These are phyloP conservation scores for Capsella rubella DNA, from an alignment of 441 rosid genomes.

Conservation along the genomic window DNA sequence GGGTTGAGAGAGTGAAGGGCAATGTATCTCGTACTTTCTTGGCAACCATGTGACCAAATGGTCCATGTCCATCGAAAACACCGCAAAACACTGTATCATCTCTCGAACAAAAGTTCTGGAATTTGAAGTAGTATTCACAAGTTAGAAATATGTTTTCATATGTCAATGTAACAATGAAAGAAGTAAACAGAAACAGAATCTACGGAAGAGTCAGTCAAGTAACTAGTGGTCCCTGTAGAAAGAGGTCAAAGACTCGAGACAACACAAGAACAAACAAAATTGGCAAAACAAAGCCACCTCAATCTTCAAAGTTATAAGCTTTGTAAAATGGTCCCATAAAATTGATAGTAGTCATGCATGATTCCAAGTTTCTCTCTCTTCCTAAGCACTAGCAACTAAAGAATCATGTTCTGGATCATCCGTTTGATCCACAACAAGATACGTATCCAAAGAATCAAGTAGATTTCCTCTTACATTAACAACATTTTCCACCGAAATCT, in stretches of 20 bases:
- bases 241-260: constrained; percentile 39
- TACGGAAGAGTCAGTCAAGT: constrained; percentile 29
- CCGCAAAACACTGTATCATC: constrained; percentile 70
- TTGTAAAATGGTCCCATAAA: constrained; percentile 31
- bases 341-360: constrained; percentile 20
- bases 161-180: constrained; percentile 27
- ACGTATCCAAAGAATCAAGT: constrained; percentile 13
- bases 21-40: constrained; percentile 73
- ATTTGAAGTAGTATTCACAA: constrained; percentile 41
- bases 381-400: constrained; percentile 37
- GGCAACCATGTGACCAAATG: constrained; percentile 80
- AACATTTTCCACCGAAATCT: constrained; percentile 12
- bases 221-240: constrained; percentile 37
- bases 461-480: constrained; percentile 11
- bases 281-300: constrained; percentile 34
- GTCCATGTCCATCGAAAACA: constrained; percentile 86
- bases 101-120: constrained; percentile 64
- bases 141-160: constrained; percentile 37
- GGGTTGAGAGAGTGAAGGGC: constrained; percentile 56
- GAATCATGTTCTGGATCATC: constrained; percentile 35
- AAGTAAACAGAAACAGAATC: constrained; percentile 23
- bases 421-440: constrained; percentile 24
- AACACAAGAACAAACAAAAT: constrained; percentile 42
- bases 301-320: constrained; percentile 38
- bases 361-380: constrained; percentile 39